Evolutionary conservation across 2,329 filamentous ascomycete genomes (phyloP), one percentile per base, ranked within the genome.

Genomic region (Venturia oleaginea): DNA sequence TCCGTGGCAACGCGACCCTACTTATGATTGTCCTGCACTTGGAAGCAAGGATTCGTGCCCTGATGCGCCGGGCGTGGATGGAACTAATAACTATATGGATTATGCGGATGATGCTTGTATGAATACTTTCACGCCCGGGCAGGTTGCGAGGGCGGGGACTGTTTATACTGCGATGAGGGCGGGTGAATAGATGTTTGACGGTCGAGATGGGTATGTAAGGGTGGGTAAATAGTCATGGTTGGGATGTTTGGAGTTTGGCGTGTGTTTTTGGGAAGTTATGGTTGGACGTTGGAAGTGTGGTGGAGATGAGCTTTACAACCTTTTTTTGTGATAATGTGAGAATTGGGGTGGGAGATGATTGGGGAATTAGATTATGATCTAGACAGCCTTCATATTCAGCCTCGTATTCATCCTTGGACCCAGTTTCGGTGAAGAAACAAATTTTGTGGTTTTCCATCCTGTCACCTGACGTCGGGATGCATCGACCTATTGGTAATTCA

Each of bases 1-100:
- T 13, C 75, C 77, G 0, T 67, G 68, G 66, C 73, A 81, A 72
- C 71, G 64, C 48, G 70, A 70, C 60, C 75, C 73, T n/a, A 85
- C 83, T n/a, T 78, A 80, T 67, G 82, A 82, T 1, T 86, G 83
- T 71, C 83, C 83, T 0, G 69, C 67, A 0, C 70, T 69, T 37
- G 76, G 76, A n/a, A 71, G 69, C 2, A 84, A 84, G 72, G 76
- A 81, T 68, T 81, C 76, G 22, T 85, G 83, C 69, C 80, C 80
- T 0, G 70, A 68, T n/a, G 22, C 27, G 40, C 34, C 34, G 22
- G 43, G 64, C 5, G 34, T 65, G 4, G 65, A 66, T 55, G 22
- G 46, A 7, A 38, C 61, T 22, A 43, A 61, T 54, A 66, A 66
- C 46, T 38, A 40, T 34, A 66, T 66, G 65, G 65, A 66, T 55